Base-by-base conservation (phyloP, 371 early-diverging fungal species). In the Synchytrium microbalum region DNA sequence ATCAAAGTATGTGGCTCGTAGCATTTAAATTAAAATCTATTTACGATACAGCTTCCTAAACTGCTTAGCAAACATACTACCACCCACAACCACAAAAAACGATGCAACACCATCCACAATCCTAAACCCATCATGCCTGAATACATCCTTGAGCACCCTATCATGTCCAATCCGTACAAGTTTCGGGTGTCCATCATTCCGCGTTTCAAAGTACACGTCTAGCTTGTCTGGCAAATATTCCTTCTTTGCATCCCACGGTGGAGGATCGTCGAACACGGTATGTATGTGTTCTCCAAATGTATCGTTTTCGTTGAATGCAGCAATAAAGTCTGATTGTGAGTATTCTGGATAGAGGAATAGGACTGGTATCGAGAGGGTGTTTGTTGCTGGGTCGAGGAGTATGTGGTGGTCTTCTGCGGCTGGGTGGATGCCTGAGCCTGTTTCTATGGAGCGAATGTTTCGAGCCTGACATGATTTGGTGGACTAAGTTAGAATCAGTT, bases 291-390 rank as follows among this genome's bases (percentile, higher is more conserved):
- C 93, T 54, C 75, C 66, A 66, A 98, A 89, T 24, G 92, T 84
- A 64, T 83, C 79, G 16, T 79, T 74, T 72, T 96, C 97, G 72
- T 92, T 79, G 68, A 92, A 93, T 26, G 81, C 75, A 64, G 87
- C 84, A 59, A 98, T 90, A 64, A 92, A 85, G 71, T 98, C 98
- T 2, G 90, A 89, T 69, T 96, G 88, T 65, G 87, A 86, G 71
- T 86, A 80, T 72, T 96, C 95, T 27, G 98, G 98, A 74, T 98
- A 98, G 73, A 96, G 72, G 65, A 98, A 92, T 62, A 92, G 82
- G 0, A 91, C 92, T 0, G 98, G 96, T 82, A 90, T 88, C 14
- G 84, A 77, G 30, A 98, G 71, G 25, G 82, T 81, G 28, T 85
- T 81, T 0, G 82, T 73, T 28, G 77, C 79, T 10, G 75, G 67